phyloP scores from a whole-genome alignment of 164 flowering plant species.

The Sextonia rubra region DNA sequence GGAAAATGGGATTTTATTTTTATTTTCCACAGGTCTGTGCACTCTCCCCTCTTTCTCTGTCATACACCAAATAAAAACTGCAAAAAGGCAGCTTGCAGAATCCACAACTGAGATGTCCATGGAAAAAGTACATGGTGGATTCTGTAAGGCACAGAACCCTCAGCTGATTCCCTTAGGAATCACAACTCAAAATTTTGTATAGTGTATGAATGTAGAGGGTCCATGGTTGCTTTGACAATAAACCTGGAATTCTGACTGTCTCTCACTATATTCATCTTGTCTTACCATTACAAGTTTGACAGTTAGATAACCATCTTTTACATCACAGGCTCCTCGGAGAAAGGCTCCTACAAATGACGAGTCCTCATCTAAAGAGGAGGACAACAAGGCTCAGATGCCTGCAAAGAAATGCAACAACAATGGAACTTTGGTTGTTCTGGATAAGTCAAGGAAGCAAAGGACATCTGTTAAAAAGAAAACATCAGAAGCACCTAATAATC shows the following conservation, averaged over 20 bases:
- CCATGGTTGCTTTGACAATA: background rate
- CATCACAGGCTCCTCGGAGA: conserved; percentile 53
- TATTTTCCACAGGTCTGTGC: no score
- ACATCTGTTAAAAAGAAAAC: conserved; percentile 42
- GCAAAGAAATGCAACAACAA: conserved; percentile 38
- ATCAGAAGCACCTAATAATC: conserved; percentile 39
- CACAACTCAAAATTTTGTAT: no score
- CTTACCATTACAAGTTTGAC: background rate
- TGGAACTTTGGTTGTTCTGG: conserved; percentile 26
- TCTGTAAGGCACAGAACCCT: no score
- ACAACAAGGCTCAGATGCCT: conserved; percentile 34
- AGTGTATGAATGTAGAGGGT: background rate
- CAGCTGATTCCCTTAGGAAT: no score
- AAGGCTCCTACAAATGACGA: conserved; percentile 46
- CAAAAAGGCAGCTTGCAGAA: no score
- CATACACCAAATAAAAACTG: no score
- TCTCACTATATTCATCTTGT: background rate
- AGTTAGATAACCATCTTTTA: background rate
- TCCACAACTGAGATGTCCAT: no score
- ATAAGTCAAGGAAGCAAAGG: conserved; percentile 38
- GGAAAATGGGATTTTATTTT: background rate
- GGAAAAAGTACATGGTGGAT: no score
- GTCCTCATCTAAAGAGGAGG: conserved; percentile 52
- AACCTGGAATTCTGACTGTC: background rate
- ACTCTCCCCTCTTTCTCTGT: no score